Percentiles rank a stretch among this genome's conserved stretches.
Conservation (phyloP, 164 flowering plant species). For the Echeveria elegans region DNA sequence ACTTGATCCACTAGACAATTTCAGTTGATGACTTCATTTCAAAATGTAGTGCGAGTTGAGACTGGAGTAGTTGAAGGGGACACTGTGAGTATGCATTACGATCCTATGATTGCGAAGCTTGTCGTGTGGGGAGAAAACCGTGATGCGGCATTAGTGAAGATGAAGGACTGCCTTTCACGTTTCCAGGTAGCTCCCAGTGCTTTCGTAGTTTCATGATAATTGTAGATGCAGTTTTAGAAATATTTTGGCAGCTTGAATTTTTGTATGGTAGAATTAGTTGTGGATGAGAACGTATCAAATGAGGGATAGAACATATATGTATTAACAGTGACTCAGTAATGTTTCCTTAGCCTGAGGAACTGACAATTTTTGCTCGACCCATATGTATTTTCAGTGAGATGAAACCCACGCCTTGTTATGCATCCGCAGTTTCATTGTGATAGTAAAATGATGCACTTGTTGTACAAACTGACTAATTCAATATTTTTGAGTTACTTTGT, state of each 20-base stretch:
- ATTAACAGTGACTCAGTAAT: not conserved
- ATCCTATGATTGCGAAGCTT: conserved; percentile 99
- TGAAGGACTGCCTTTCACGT: conserved; percentile 71
- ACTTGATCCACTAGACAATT: not conserved
- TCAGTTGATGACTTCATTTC: not conserved
- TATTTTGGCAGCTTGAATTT: not conserved
- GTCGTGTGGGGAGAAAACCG: conserved; percentile 93
- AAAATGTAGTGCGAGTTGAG: conserved; percentile 73
- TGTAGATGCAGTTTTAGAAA: not conserved
- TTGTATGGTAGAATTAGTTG: not conserved
- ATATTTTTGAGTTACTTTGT: conserved; percentile 11
- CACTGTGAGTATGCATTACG: conserved; percentile 93
- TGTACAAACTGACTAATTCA: not conserved
- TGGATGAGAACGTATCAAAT: not conserved
- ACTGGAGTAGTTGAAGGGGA: conserved; percentile 96
- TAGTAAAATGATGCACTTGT: not conserved
- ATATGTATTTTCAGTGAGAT: not conserved
- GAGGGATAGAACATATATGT: not conserved
- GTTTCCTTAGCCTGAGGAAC: not conserved
- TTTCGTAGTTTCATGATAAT: not conserved
- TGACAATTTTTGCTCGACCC: not conserved
- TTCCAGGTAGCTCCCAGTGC: conserved; percentile 55
- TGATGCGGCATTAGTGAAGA: conserved; percentile 67
- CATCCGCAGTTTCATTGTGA: not conserved
- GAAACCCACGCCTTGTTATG: too few species aligned